Evolutionary conservation across 179 eudicot genomes (phyloP).

Genomic region (Spergularia azorica): DNA sequence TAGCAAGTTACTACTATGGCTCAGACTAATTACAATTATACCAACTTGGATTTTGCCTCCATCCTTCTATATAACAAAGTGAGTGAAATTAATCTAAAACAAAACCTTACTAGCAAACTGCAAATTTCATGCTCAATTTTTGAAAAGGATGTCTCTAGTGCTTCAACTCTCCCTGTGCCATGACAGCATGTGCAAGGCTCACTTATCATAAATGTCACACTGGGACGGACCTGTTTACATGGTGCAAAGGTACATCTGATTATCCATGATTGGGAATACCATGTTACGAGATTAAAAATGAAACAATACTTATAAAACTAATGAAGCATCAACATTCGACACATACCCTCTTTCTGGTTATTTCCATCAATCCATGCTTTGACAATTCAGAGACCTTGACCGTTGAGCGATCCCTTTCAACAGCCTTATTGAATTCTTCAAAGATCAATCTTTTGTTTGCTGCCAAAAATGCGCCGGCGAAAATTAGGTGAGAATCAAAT

Average conservation of each 20-base stretch:
- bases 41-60: background rate
- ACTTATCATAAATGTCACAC: slow-evolving; percentile 93
- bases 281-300: background rate
- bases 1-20: background rate
- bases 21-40: no score
- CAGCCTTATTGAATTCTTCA: slow-evolving; percentile 88
- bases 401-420: slow-evolving; percentile 83
- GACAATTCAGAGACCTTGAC: slow-evolving; percentile 89
- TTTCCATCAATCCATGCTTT: slow-evolving; percentile 89
- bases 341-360: slow-evolving; percentile 88
- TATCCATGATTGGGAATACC: background rate
- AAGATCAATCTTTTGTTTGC: slow-evolving; percentile 84
- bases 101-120: slow-evolving; percentile 69
- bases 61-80: background rate
- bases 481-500: slow-evolving; percentile 6
- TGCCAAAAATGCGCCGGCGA: slow-evolving; percentile 35
- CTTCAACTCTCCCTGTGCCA: slow-evolving; percentile 95
- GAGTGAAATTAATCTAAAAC: background rate
- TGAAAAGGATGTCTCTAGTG: slow-evolving; percentile 85
- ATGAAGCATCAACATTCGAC: slow-evolving; percentile 6
- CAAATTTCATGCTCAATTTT: slow-evolving; percentile 94
- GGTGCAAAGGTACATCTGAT: slow-evolving; percentile 8
- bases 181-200: slow-evolving; percentile 89
- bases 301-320: background rate
- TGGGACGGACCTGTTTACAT: slow-evolving; percentile 78